Evolutionary conservation across 2,329 filamentous ascomycete species (phyloP).

Genomic region (Acarospora socialis): DNA sequence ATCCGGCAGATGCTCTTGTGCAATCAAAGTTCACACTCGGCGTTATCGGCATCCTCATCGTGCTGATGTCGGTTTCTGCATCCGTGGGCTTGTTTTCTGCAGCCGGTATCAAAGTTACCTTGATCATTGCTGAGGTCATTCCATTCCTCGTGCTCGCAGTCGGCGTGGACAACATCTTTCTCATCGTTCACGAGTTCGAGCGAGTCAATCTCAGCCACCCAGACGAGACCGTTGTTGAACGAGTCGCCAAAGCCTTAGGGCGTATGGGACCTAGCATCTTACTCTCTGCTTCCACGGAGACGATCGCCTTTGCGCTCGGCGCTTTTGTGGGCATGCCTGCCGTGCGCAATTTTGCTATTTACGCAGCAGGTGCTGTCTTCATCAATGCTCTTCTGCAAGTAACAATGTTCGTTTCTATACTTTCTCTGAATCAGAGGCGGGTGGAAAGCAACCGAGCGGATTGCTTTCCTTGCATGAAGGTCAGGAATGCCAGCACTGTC

Average conservation of each 20-base stretch:
- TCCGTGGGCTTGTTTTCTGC: slow-evolving; percentile 93
- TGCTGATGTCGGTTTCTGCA: slow-evolving; percentile 91
- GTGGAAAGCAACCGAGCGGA: slow-evolving; percentile 83
- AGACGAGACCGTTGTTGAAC: slow-evolving; percentile 72
- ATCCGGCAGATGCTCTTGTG: slow-evolving; percentile 72
- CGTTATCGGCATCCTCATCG: slow-evolving; percentile 87
- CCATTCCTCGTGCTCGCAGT: slow-evolving; percentile 93
- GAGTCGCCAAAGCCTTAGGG: slow-evolving; percentile 76
- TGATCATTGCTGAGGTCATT: slow-evolving; percentile 97
- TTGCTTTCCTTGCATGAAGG: slow-evolving; percentile 76
- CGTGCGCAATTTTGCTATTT: slow-evolving; percentile 91
- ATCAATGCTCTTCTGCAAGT: slow-evolving; percentile 96
- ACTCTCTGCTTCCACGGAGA: slow-evolving; percentile 88
- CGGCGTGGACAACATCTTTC: slow-evolving; percentile 96
- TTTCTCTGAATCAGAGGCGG: slow-evolving; percentile 79
- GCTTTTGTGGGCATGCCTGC: slow-evolving; percentile 96
- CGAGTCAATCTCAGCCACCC: slow-evolving; percentile 84
- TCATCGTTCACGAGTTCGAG: slow-evolving; percentile 97
- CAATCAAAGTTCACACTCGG: slow-evolving; percentile 95
- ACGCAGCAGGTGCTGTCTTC: slow-evolving; percentile 88
- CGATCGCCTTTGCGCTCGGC: slow-evolving; percentile 80
- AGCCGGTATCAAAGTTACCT: slow-evolving; percentile 77
- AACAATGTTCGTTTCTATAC: slow-evolving; percentile 88
- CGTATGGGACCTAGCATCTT: slow-evolving; percentile 95
- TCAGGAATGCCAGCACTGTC: slow-evolving; percentile 58